Base-by-base conservation (phyloP, 768 basidiomycete genomes). In the Phaffia australis region DNA sequence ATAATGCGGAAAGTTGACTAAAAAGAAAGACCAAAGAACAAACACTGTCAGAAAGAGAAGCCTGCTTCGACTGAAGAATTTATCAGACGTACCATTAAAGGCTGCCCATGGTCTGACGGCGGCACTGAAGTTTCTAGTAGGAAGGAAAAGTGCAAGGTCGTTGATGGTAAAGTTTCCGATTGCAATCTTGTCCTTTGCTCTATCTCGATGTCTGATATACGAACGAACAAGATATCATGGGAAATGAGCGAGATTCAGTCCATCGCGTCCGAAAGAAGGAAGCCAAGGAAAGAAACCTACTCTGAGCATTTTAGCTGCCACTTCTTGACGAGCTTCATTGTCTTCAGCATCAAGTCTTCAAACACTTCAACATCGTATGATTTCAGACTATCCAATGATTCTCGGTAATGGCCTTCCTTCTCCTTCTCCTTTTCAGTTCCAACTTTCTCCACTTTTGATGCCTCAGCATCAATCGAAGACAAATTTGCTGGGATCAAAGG, bases 221-320 rank as follows among this genome's bases (percentile, higher is more conserved):
- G 35, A 21, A 42, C n/a, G n/a, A 63, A 63, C n/a, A 30, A 52
- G 25, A 51, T 18, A 21, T 8, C 50, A 30, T 32, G 27, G n/a
- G 63, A 19, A 15, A 23, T 4, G 14, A 49, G 52, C 60, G n/a
- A 42, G 29, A 60, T 8, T 25, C 23, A 50, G 60, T 18, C 25
- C 2, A 47, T 19, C 46, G 5, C 2, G 9, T 21, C 56, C 11
- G 30, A 25, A 61, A 61, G 47, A 19, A 42, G 46, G 5, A 35
- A 21, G 29, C 3, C 6, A 47, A 23, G 46, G 30, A 47, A 19
- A 23, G 25, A 27, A 14, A 51, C 61, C n/a, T 25, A 98, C 70
- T 90, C 87, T 74, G 90, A 94, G 78, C 90, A 94, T 74, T 93
- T 91, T 75, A 91, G 95, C 78, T 92, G 89, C 91, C 92, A 98